Conservation (phyloP, 805 yeast species). For the Starmerella roubikii region DNA sequence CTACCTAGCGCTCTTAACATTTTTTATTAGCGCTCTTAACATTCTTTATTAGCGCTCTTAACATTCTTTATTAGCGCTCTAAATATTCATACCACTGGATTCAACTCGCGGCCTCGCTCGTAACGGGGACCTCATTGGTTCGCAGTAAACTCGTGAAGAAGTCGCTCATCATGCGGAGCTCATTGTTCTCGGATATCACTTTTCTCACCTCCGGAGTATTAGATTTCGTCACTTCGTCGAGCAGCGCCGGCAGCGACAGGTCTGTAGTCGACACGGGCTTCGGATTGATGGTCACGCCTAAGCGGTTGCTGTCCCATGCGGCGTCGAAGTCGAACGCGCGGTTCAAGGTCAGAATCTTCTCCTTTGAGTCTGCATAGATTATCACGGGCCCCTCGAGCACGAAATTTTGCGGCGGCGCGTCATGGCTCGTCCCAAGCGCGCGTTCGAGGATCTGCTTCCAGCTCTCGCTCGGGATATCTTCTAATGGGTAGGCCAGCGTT, state of each 20-base stretch:
- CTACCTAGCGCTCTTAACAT: no score
- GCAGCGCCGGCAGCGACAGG: not conserved
- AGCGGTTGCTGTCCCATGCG: not conserved
- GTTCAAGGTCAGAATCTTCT: constrained; percentile 15
- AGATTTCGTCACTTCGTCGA: not conserved
- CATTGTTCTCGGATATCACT: constrained; percentile 2
- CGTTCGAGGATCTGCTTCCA: not conserved
- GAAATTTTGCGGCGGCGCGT: not conserved
- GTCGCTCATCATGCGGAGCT: constrained; percentile 12
- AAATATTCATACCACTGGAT: no score
- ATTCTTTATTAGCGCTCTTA: no score
- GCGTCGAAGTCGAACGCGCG: constrained; percentile 13
- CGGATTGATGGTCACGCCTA: no score
- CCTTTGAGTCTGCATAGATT: constrained; percentile 7
- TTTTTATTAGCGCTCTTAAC: no score
- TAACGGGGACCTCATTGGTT: no score
- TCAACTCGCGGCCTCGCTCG: no score
- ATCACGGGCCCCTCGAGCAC: constrained; percentile 1
- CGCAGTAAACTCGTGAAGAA: constrained; percentile 9
- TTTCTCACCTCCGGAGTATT: not conserved
- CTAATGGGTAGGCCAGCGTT: constrained; percentile 4
- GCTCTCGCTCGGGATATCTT: not conserved
- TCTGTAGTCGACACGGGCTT: no score
- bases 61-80: no score
- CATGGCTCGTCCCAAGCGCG: not conserved